Evolutionary conservation across 768 basidiomycete species (phyloP).

Genomic region (Sarcomyxa edulis): DNA sequence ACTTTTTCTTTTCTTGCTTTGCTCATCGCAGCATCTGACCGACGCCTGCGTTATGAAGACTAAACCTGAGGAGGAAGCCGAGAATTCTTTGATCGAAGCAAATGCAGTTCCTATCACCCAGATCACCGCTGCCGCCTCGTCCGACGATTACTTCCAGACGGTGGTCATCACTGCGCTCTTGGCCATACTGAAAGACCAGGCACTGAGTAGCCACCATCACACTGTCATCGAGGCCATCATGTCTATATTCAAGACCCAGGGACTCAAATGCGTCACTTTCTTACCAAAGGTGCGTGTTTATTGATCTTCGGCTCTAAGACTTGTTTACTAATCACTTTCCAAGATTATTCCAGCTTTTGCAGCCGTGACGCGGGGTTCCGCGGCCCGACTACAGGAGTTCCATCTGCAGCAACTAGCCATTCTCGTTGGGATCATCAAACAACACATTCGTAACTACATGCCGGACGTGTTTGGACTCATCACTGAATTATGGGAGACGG

Average conservation of each 20-base stretch:
- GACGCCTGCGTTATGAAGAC: constrained; percentile 29
- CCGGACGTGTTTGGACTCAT: constrained; percentile 81
- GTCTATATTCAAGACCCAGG: constrained; percentile 98
- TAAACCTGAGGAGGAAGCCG: constrained; percentile 60
- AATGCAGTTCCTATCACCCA: constrained; percentile 68
- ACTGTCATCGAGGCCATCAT: constrained; percentile 96
- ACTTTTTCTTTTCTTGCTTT: not conserved
- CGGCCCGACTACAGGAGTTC: constrained; percentile 84
- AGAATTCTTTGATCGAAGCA: constrained; percentile 52
- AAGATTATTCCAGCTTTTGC: constrained; percentile 96
- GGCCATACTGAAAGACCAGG: constrained; percentile 82
- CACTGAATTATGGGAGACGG: constrained; percentile 86
- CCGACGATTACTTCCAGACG: constrained; percentile 97
- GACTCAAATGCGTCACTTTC: constrained; percentile 92
- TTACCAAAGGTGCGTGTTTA: constrained; percentile 69
- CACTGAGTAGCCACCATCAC: constrained; percentile 82
- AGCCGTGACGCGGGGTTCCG: constrained; percentile 75
- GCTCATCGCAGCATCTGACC: not conserved
- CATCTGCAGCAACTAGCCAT: constrained; percentile 95
- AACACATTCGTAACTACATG: constrained; percentile 92
- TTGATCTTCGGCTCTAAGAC: not conserved
- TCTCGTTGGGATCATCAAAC: constrained; percentile 93
- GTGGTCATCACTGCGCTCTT: constrained; percentile 89
- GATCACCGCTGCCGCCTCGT: constrained; percentile 47
- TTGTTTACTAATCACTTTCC: constrained; percentile 2